Evolutionary conservation across 768 basidiomycete species (phyloP).

Genomic region (Suillus clintonianus): DNA sequence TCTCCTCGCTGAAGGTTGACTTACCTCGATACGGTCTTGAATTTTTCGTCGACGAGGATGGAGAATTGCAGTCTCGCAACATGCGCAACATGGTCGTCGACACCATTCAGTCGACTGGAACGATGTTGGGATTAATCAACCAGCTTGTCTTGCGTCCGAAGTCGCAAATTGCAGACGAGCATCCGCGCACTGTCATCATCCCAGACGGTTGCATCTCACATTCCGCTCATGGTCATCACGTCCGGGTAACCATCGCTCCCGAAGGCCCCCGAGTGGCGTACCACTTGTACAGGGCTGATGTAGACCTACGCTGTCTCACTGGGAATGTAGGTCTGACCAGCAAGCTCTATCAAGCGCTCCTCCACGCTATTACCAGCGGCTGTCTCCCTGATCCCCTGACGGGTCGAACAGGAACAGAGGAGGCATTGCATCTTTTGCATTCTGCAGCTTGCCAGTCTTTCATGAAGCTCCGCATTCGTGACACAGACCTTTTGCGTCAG

Average conservation of each 20-base stretch:
- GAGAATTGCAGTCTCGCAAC: constrained; percentile 40
- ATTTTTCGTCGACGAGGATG: constrained; percentile 37
- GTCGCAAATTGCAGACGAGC: neutral
- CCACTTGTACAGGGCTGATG: constrained; percentile 32
- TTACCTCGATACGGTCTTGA: constrained; percentile 44
- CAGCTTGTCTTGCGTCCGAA: constrained; percentile 42
- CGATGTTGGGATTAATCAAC: constrained; percentile 44
- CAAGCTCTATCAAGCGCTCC: constrained; percentile 39
- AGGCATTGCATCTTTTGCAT: constrained; percentile 41
- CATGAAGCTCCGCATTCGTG: constrained; percentile 30
- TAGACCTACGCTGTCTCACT: constrained; percentile 29
- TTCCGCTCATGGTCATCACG: constrained; percentile 12
- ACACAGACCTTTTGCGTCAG: constrained; percentile 31
- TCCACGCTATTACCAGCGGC: constrained; percentile 46
- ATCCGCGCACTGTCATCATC: constrained; percentile 35
- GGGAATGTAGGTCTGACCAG: constrained; percentile 28
- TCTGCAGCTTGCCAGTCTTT: constrained; percentile 44
- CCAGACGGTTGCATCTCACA: constrained; percentile 35
- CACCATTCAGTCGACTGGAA: constrained; percentile 40
- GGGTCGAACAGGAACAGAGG: constrained; percentile 42
- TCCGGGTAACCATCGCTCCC: constrained; percentile 15
- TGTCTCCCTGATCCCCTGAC: constrained; percentile 46
- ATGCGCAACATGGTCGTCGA: constrained; percentile 48
- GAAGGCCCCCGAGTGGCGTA: constrained; percentile 12
- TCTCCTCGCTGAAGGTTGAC: constrained; percentile 23